Evolutionary conservation across 2,329 filamentous ascomycete genomes (phyloP).

Genomic region (Cercospora sesami): DNA sequence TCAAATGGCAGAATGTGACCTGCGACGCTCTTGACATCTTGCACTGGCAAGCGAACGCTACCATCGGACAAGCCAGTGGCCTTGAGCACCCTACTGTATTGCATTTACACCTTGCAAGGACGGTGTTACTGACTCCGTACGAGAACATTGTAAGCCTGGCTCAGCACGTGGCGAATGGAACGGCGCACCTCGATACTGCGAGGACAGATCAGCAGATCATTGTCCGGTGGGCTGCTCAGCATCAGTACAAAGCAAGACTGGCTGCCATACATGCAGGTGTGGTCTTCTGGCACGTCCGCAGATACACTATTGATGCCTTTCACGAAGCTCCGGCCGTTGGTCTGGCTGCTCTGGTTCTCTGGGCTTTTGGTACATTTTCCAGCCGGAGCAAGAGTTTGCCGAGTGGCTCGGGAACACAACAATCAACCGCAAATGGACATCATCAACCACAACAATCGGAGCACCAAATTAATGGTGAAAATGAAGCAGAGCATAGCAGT

Average conservation of each 20-base stretch:
- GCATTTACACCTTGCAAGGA: conserved; percentile 57
- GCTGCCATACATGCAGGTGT: conserved; percentile 57
- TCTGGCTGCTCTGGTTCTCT: conserved; percentile 64
- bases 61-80: conserved; percentile 51
- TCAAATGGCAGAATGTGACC: conserved; percentile 51
- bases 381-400: neutral
- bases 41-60: conserved; percentile 59
- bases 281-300: conserved; percentile 55
- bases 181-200: conserved; percentile 4
- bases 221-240: conserved; percentile 52
- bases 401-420: neutral
- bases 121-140: conserved; percentile 54
- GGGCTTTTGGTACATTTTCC: conserved; percentile 54
- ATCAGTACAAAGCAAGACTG: conserved; percentile 59
- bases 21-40: conserved; percentile 56
- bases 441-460: neutral
- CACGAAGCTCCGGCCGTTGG: conserved; percentile 68
- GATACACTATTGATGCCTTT: conserved; percentile 52
- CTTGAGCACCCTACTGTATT: conserved; percentile 57
- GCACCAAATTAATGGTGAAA: neutral
- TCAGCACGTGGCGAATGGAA: conserved; percentile 36
- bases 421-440: neutral
- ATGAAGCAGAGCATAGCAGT: conserved; percentile 9
- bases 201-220: conserved; percentile 30
- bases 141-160: conserved; percentile 49